Conservation (phyloP, 2,329 filamentous ascomycete species). For the Dactylonectria estremocensis region DNA sequence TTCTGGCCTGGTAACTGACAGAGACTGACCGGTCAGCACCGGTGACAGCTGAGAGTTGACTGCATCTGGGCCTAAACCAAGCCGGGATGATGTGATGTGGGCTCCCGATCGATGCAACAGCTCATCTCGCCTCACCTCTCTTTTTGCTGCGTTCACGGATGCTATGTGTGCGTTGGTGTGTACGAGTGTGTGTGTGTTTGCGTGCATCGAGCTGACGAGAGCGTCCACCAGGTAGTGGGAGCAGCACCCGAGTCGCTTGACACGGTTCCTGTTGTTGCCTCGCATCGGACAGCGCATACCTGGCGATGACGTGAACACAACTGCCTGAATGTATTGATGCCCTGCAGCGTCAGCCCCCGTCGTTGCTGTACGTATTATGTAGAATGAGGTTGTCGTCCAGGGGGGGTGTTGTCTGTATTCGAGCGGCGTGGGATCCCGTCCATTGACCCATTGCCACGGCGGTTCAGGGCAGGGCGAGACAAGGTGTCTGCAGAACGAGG, state of each 20-base stretch:
- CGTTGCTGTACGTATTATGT: not conserved
- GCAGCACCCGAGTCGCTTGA: not conserved
- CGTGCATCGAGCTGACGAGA: slow-evolving; percentile 15
- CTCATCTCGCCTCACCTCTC: slow-evolving; percentile 22
- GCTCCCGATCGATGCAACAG: slow-evolving; percentile 26
- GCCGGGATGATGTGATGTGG: slow-evolving; percentile 22
- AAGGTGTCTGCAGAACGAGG: not conserved
- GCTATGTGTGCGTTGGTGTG: not conserved
- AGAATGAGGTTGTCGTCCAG: not conserved
- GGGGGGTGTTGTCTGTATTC: not conserved
- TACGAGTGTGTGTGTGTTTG: not conserved
- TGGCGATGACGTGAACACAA: slow-evolving; percentile 29
- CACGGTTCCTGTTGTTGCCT: slow-evolving; percentile 5
- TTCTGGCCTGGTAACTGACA: slow-evolving; percentile 13
- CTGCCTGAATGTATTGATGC: slow-evolving; percentile 31
- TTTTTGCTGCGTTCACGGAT: slow-evolving; percentile 14
- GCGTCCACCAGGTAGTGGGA: slow-evolving; percentile 2
- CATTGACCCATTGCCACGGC: not conserved
- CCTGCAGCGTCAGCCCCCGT: slow-evolving; percentile 27
- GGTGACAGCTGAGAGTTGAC: slow-evolving; percentile 21
- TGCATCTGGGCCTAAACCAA: slow-evolving; percentile 26
- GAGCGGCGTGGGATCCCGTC: not conserved
- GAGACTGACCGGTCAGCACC: slow-evolving; percentile 41
- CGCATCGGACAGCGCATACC: slow-evolving; percentile 29
- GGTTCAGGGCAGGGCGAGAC: not conserved